These are phyloP conservation scores for Thermoascus crustaceus DNA, from an alignment of 2,329 filamentous ascomycete species.

Conservation along the genomic window DNA sequence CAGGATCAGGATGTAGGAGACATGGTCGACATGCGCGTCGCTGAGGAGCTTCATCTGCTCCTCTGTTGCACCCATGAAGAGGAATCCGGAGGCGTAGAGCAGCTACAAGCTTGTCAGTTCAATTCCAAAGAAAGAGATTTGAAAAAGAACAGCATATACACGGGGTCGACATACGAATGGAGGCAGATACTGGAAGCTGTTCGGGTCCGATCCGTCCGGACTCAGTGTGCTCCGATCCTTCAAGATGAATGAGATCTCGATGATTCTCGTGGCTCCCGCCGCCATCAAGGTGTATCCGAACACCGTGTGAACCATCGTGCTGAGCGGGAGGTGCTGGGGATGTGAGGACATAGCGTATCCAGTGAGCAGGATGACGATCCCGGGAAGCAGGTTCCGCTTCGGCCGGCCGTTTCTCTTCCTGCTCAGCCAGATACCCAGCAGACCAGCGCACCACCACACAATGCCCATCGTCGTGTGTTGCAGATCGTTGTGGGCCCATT, in stretches of 20 bases:
- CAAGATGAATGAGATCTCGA: constrained; percentile 85
- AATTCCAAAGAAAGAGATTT: not conserved
- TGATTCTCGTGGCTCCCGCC: constrained; percentile 71
- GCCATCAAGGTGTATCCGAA: constrained; percentile 97
- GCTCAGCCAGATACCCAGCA: constrained; percentile 88
- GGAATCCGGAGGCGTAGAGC: constrained; percentile 82
- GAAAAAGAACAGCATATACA: constrained; percentile 11
- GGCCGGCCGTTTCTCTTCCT: constrained; percentile 72
- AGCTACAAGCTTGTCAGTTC: constrained; percentile 49
- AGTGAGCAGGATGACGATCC: constrained; percentile 81
- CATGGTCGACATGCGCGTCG: constrained; percentile 69
- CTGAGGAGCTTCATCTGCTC: constrained; percentile 82
- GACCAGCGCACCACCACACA: constrained; percentile 92
- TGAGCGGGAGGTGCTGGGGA: constrained; percentile 73
- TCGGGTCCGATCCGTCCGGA: constrained; percentile 60
- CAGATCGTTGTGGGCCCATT: constrained; percentile 88
- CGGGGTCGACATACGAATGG: constrained; percentile 53
- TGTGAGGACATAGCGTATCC: constrained; percentile 95
- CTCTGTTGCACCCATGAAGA: constrained; percentile 96
- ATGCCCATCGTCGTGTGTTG: constrained; percentile 99
- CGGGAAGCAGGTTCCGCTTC: constrained; percentile 87
- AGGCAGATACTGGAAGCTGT: constrained; percentile 64
- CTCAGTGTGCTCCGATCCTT: constrained; percentile 59
- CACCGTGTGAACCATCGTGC: constrained; percentile 75
- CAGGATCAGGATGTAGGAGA: constrained; percentile 84